These are phyloP conservation scores for Phylloporus arenicola DNA, from an alignment of 768 basidiomycete genomes.

Conservation along the genomic window DNA sequence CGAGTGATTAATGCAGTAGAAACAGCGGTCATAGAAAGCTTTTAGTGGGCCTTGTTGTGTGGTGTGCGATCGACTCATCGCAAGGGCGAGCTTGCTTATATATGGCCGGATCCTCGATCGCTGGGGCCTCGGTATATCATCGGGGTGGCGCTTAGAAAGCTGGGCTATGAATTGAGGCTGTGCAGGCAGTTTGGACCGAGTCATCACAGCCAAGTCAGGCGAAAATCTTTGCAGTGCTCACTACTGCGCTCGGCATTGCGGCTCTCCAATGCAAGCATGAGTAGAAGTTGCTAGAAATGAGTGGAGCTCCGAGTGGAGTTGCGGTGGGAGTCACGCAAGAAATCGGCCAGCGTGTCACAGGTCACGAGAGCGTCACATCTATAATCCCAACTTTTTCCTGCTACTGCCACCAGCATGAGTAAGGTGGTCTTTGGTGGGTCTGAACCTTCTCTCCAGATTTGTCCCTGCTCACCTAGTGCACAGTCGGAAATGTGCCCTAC, in stretches of 20 bases:
- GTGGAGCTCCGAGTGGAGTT: not conserved
- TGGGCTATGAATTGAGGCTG: too few species aligned
- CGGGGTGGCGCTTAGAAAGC: too few species aligned
- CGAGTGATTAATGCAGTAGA: constrained; percentile 12
- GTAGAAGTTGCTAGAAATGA: constrained; percentile 3
- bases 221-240: not conserved
- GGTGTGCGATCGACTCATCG: constrained; percentile 1
- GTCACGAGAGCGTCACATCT: constrained; percentile 14
- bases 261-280: not conserved
- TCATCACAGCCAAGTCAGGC: not conserved
- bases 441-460: not conserved
- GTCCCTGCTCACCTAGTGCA: constrained; percentile 1
- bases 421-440: constrained; percentile 68
- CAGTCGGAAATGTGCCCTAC: constrained; percentile 87
- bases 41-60: not conserved
- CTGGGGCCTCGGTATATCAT: not conserved
- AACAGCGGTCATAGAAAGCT: constrained; percentile 20
- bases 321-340: too few species aligned
- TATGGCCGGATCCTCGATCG: not conserved
- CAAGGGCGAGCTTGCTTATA: constrained; percentile 2
- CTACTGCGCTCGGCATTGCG: not conserved
- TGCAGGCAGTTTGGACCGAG: not conserved
- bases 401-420: constrained; percentile 40
- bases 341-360: not conserved
- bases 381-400: not conserved